Base-by-base conservation (phyloP, 1,139 yeast genomes). In the Sugiyamaella grinbergsii region DNA sequence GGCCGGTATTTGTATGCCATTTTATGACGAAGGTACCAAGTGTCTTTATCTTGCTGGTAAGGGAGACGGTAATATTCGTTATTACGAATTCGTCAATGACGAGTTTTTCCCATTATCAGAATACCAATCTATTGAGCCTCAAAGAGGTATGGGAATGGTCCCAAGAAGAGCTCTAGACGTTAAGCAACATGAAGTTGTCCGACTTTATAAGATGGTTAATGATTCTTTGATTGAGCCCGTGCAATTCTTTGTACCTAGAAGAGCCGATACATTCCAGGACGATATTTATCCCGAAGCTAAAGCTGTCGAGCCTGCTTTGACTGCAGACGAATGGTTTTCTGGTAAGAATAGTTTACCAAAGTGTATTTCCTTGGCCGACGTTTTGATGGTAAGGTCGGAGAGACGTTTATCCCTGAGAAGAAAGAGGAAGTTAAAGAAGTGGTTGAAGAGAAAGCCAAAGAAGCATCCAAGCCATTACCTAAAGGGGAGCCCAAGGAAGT, bases 51-150 rank as follows among this genome's bases (percentile, higher is more conserved):
- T 93, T 57, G 98, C 96, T 32, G 98, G 98, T 60, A 93, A 93
- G 70, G 99, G 98, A 67, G 98, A 93, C 68, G 98, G 98, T 63
- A 93, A 93, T 68, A 89, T 93, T 65, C 87, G 97, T 64, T 91
- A 91, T 71, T 90, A 75, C 65, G 98, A 93, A 71, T 88, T 79
- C 66, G 68, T 65, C 20, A 82, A 85, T 61, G 98, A 93, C 64
- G 84, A 81, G 60, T 75, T 93, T 55, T 82, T 76, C 69, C 90
- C 87, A 59, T 73, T 93, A 56, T 86, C 96, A 4, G 96, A 91
- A 68, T 93, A 79, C 68, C 83, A 84, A 53, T 89, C 97, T 1
- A 80, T 82, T 4, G 95, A 89, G 45, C 95, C 98, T 2, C 98
- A 93, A 75, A 84, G 98, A 69, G 99, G 99, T 1, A 83, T 91